Conservation (phyloP, 192 early-diverging fungal genomes). For the Entomortierella lignicola region DNA sequence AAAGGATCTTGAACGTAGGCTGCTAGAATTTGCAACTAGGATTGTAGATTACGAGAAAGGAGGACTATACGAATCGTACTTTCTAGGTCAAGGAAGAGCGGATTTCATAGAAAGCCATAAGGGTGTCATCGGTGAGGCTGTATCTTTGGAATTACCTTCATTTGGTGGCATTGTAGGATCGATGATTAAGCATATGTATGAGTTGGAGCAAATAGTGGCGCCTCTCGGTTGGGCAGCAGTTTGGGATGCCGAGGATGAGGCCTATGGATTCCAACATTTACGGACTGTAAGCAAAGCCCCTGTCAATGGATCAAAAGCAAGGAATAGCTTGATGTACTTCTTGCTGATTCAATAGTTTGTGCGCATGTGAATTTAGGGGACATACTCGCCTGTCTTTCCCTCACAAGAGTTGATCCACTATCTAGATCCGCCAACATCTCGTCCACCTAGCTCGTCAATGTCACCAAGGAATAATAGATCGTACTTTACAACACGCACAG, state of each 20-base stretch:
- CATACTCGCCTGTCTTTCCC: constrained; percentile 36
- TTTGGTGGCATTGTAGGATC: constrained; percentile 35
- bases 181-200: constrained; percentile 33
- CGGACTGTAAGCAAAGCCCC: constrained; percentile 16
- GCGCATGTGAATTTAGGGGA: constrained; percentile 16
- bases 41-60: constrained; percentile 37
- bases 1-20: constrained; percentile 35
- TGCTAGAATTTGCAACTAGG: constrained; percentile 34
- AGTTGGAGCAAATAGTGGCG: constrained; percentile 24
- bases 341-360: not conserved
- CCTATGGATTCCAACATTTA: constrained; percentile 42
- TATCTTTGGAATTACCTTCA: not conserved
- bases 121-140: not conserved
- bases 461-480: not conserved
- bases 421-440: constrained; percentile 17
- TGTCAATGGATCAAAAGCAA: not conserved
- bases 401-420: constrained; percentile 21
- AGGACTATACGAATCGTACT: constrained; percentile 26
- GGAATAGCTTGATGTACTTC: not conserved
- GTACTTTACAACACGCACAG: not conserved
- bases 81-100: constrained; percentile 24
- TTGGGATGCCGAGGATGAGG: constrained; percentile 45
- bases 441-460: not conserved
- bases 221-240: constrained; percentile 26
- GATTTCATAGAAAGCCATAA: constrained; percentile 1